Evolutionary conservation across 768 basidiomycete genomes (phyloP).

Genomic region (Termitomyces sp.): DNA sequence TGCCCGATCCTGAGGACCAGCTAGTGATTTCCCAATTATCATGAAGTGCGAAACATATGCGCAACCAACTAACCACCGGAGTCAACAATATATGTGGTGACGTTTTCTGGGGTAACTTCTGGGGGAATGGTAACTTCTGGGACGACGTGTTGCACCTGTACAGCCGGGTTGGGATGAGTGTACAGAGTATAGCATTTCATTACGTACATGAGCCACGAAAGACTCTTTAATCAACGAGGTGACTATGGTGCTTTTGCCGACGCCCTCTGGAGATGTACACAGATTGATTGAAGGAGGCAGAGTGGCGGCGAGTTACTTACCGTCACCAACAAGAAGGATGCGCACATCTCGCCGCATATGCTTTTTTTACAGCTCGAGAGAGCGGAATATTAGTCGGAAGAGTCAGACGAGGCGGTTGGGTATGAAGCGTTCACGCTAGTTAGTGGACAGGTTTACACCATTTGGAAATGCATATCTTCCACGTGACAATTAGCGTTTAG

Average conservation of each 20-base stretch:
- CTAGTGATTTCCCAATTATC: slow-evolving; percentile 35
- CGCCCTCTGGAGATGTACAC: slow-evolving; percentile 63
- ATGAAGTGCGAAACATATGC: neutral
- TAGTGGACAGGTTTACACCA: slow-evolving; percentile 6
- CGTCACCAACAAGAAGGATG: slow-evolving; percentile 92
- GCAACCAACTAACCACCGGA: slow-evolving; percentile 73
- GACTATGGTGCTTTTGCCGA: slow-evolving; percentile 97
- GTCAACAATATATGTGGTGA: slow-evolving; percentile 97
- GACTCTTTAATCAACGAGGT: slow-evolving; percentile 96
- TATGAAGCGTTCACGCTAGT: neutral
- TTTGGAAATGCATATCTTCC: slow-evolving; percentile 9
- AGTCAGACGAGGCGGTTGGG: neutral
- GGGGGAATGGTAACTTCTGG: slow-evolving; percentile 98
- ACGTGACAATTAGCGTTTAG: slow-evolving; percentile 14
- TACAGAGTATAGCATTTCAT: neutral
- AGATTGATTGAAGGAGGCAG: slow-evolving; percentile 9
- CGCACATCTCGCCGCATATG: slow-evolving; percentile 89
- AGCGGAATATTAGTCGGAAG: slow-evolving; percentile 3
- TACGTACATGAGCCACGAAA: slow-evolving; percentile 78
- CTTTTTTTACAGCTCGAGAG: slow-evolving; percentile 12
- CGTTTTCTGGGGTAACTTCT: slow-evolving; percentile 95
- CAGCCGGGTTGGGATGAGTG: slow-evolving; percentile 4
- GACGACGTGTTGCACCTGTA: slow-evolving; percentile 88
- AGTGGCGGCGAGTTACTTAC: slow-evolving; percentile 40
- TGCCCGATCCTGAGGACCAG: slow-evolving; percentile 77